Base-by-base conservation (phyloP, 164 flowering plant species). In the Stephania japonica region DNA sequence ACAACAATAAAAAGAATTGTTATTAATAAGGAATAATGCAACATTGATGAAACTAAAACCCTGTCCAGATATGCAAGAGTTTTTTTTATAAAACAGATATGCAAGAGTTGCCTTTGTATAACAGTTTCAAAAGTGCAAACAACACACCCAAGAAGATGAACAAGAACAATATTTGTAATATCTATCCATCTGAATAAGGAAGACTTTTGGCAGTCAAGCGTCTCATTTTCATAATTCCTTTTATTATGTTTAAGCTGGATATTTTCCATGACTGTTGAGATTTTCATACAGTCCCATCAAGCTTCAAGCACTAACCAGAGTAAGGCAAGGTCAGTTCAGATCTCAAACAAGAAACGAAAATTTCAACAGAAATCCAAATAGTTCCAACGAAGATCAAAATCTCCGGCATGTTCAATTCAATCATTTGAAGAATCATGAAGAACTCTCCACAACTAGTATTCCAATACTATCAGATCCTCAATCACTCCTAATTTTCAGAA, bases 1-100 rank as follows among this genome's bases (percentile, higher is more conserved):
- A 42, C 62, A 53, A 77, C 19, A 65, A 65, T 3, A 73, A 21
- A 75, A 42, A 42, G 7, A 26, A 75, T 47, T 47, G 53, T 16
- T 47, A 47, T 14, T 47, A 47, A 47, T 3, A 47, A 47, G 16
- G 53, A 16, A 32, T 7, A 18, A 26, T 7, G 19, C 32, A 66
- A 12, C 16, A 56, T 56, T 16, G 62, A n/a, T 56, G 16, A 56
- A 56, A 56, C 62, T 56, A 56, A 56, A n/a, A 56, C 18, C 13
- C 16, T 47, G 4, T 7, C 53, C 13, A 47, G 16, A 47, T 47
- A 56, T 56, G 62, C 59, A 12, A 50, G 19, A 13, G 59, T 50
- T 50, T 16, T 50, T n/a, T 4, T 12, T 1, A n/a, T 12, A 2
- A 50, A 50, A 50, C 59, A 50, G 5, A 13, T 50, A 50, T 12